A percentile compares a stretch with the other conserved stretches of the same genome.
These are phyloP conservation scores for Jacaranda mimosifolia DNA, from an alignment of 257 asterid genomes.

Conservation along the genomic window DNA sequence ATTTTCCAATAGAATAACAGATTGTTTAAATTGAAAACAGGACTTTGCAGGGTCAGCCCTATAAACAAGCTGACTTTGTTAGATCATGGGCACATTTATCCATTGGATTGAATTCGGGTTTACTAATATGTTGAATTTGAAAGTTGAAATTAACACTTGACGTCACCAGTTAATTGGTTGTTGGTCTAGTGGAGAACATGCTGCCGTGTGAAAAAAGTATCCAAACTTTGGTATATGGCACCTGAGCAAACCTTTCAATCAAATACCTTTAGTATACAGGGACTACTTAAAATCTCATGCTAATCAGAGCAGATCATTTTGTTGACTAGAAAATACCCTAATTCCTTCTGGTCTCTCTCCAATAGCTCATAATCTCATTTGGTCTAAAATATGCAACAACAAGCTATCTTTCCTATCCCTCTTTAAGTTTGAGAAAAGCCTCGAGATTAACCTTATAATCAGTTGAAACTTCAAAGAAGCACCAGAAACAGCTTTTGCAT, in stretches of 20 bases:
- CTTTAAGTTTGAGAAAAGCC: background rate
- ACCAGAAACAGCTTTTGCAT: slow-evolving; percentile 11
- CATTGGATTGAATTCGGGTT: slow-evolving; percentile 8
- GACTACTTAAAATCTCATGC: slow-evolving; percentile 6
- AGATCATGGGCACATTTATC: background rate
- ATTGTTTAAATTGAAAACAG: slow-evolving; percentile 6
- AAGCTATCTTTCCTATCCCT: slow-evolving; percentile 11
- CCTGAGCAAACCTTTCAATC: too few species aligned
- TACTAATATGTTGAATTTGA: background rate
- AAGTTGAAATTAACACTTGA: background rate
- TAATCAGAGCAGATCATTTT: background rate
- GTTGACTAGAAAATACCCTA: slow-evolving; percentile 10
- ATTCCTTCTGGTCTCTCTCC: slow-evolving; percentile 4
- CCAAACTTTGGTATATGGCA: background rate
- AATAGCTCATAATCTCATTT: background rate
- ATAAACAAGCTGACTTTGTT: slow-evolving; percentile 9
- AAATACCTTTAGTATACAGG: background rate
- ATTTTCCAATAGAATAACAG: slow-evolving; percentile 7
- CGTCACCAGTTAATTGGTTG: slow-evolving; percentile 4
- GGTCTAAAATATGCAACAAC: background rate
- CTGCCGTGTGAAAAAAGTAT: background rate
- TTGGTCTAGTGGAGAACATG: slow-evolving; percentile 4
- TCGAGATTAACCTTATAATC: slow-evolving; percentile 1
- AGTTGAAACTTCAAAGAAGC: background rate
- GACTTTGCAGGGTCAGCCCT: background rate